Base-by-base conservation (phyloP, 805 yeast species). In the Zygotorulaspora sp. region DNA sequence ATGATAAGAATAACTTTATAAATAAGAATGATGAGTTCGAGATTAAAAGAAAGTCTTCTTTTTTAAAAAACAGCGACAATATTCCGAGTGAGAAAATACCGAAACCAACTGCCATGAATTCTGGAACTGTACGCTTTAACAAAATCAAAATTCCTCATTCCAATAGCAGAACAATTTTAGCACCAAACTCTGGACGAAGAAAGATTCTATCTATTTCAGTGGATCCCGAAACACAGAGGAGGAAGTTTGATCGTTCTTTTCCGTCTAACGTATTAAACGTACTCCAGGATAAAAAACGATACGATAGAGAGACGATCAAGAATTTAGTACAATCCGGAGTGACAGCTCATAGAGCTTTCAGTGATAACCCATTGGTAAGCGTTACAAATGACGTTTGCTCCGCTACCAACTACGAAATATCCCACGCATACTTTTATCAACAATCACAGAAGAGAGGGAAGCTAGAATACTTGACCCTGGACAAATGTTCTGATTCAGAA, bases 341-440 rank as follows among this genome's bases (percentile, higher is more conserved):
- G 8, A 44, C 47, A 6, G 24, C 30, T 8, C 59, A 57, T 30
- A 30, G 32, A 5, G 49, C 61, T 6, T 32, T 59, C 2, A 28
- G 19, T 12, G 39, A 29, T 5, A 40, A 45, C 31, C 31, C 43
- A 2, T 11, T 20, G 4, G 50, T 45, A 3, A 59, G 61, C 36
- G 49, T 44, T 10, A 53, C 62, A n/a, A 59, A 58, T 35, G 36
- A 58, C 36, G 50, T 59, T 7, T 58, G 61, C 34, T 51, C 57
- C 6, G 35, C 36, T 3, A 29, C 41, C 9, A 58, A 58, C 32
- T 59, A 50, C 41, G 59, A 56, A 29, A 31, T 38, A n/a, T 45
- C 52, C 2, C 51, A 49, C 21, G 53, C 47, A 1, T 42, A 42
- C 15, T 50, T 41, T 30, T 49, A 52, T 30, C 62, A 54, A 34